phyloP scores from a whole-genome alignment of 2,329 filamentous ascomycete species.

The Colletotrichum brevisporum region DNA sequence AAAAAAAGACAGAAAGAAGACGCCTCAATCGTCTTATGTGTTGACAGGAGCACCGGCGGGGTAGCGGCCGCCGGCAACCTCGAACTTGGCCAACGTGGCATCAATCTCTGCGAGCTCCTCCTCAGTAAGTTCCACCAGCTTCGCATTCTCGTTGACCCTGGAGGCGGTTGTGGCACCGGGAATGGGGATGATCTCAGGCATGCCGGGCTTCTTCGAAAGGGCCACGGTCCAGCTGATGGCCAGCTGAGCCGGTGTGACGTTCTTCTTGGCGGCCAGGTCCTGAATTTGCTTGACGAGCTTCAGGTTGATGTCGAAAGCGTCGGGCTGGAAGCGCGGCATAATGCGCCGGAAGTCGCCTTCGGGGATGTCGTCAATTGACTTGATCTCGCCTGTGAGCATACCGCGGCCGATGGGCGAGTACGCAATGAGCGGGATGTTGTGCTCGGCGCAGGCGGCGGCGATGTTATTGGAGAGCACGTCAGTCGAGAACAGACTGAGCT shows the following conservation, averaged over 20 bases:
- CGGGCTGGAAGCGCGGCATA: slow-evolving; percentile 73
- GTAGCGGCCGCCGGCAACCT: slow-evolving; percentile 65
- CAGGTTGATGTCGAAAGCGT: slow-evolving; percentile 75
- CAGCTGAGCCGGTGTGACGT: slow-evolving; percentile 73
- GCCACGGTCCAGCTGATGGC: slow-evolving; percentile 74
- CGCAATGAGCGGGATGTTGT: slow-evolving; percentile 78
- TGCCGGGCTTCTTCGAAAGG: slow-evolving; percentile 64
- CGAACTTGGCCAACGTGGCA: slow-evolving; percentile 61
- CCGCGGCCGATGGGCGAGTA: slow-evolving; percentile 79
- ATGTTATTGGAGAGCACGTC: slow-evolving; percentile 67
- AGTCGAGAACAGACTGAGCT: slow-evolving; percentile 65
- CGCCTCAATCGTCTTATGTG: slow-evolving; percentile 47
- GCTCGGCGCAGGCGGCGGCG: slow-evolving; percentile 69
- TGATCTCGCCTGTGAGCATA: slow-evolving; percentile 68
- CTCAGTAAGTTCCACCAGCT: slow-evolving; percentile 62
- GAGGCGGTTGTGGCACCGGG: slow-evolving; percentile 72
- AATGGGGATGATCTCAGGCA: slow-evolving; percentile 75
- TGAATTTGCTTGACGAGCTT: slow-evolving; percentile 71
- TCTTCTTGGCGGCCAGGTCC: slow-evolving; percentile 71
- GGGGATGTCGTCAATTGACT: slow-evolving; percentile 67
- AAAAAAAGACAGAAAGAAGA: not conserved
- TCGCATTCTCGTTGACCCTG: slow-evolving; percentile 73
- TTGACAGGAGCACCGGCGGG: slow-evolving; percentile 52
- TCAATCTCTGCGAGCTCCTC: slow-evolving; percentile 68
- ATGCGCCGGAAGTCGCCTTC: slow-evolving; percentile 61